Conservation (phyloP, 2,329 filamentous ascomycete species). For the Macroventuria anomochaeta region DNA sequence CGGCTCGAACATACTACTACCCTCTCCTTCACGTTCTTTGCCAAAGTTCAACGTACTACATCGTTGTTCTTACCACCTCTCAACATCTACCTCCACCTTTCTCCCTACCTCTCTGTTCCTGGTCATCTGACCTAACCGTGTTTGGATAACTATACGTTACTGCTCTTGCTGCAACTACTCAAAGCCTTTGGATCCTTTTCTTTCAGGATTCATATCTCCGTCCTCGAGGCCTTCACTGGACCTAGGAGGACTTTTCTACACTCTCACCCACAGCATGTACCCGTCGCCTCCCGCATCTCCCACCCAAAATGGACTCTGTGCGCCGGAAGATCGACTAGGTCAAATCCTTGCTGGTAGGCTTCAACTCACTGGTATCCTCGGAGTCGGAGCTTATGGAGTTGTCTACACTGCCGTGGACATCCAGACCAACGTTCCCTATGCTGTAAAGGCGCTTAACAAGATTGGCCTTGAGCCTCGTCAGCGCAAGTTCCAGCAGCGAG, state of each 20-base stretch:
- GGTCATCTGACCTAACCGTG: slow-evolving; percentile 31
- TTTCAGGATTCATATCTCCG: slow-evolving; percentile 32
- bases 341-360: slow-evolving; percentile 81
- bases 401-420: slow-evolving; percentile 91
- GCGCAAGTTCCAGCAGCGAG: slow-evolving; percentile 86
- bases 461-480: slow-evolving; percentile 87
- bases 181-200: slow-evolving; percentile 13
- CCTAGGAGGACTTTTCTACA: slow-evolving; percentile 44
- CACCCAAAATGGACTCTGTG: slow-evolving; percentile 51
- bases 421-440: slow-evolving; percentile 81
- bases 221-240: slow-evolving; percentile 53
- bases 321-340: slow-evolving; percentile 85
- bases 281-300: slow-evolving; percentile 60
- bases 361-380: slow-evolving; percentile 83
- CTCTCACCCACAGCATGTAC: slow-evolving; percentile 51
- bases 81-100: slow-evolving; percentile 17
- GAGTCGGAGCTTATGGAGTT: slow-evolving; percentile 94
- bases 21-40: slow-evolving; percentile 34
- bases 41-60: slow-evolving; percentile 16
- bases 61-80: slow-evolving; percentile 24
- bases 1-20: slow-evolving; percentile 25
- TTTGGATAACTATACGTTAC: slow-evolving; percentile 22
- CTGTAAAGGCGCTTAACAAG: slow-evolving; percentile 97
- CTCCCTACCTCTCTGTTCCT: slow-evolving; percentile 14
- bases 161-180: slow-evolving; percentile 16